These are phyloP conservation scores for Debaryomyces singareniensis DNA, from an alignment of 1,139 yeast genomes.

Conservation along the genomic window DNA sequence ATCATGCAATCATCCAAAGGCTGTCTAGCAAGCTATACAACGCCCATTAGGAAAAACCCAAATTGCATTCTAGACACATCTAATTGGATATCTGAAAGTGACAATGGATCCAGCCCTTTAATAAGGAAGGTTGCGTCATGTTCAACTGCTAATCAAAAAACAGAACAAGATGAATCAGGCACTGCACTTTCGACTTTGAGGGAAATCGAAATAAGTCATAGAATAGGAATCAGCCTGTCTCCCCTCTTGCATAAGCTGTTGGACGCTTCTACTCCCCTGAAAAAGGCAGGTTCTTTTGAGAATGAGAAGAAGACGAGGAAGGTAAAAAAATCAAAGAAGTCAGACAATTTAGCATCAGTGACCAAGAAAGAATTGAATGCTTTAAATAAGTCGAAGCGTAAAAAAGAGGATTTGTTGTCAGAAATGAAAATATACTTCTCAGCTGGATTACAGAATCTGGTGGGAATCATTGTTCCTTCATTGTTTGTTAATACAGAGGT, in stretches of 20 bases:
- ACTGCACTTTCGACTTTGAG: background rate
- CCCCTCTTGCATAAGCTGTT: too few relatives aligned
- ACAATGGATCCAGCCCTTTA: constrained; percentile 2
- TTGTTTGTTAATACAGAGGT: background rate
- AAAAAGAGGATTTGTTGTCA: constrained; percentile 43
- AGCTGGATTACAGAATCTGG: background rate
- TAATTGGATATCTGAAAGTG: constrained; percentile 22
- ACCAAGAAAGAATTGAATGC: constrained; percentile 33
- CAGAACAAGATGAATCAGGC: background rate
- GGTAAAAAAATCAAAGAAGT: background rate
- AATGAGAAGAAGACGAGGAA: background rate
- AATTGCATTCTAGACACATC: constrained; percentile 14
- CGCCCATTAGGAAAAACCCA: too few relatives aligned
- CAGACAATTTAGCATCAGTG: constrained; percentile 5
- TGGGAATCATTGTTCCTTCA: too few relatives aligned
- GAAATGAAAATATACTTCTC: constrained; percentile 43
- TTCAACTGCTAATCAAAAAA: background rate
- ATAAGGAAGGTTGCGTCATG: background rate
- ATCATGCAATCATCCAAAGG: too few relatives aligned
- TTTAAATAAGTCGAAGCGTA: constrained; percentile 43
- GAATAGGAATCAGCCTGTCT: background rate
- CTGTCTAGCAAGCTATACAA: too few relatives aligned
- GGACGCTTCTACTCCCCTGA: background rate
- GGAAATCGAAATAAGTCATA: background rate
- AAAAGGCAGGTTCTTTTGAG: too few relatives aligned